Base-by-base conservation (phyloP, 83 land plant species). In the Isoetes engelmannii region DNA sequence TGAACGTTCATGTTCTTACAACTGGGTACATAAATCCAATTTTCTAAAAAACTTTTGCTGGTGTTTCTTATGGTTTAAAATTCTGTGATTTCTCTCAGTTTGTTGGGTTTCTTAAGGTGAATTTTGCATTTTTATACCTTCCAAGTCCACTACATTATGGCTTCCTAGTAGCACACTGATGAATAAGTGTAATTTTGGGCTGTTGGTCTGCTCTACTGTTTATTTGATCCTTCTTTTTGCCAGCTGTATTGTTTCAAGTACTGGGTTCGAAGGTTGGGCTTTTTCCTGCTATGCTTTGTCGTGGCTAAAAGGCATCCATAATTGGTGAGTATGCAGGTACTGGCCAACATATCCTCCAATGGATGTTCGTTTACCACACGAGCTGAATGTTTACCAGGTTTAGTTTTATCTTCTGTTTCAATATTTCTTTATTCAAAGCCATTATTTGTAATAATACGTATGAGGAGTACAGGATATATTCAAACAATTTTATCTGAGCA, bases 291-390 rank as follows among this genome's bases (percentile, higher is more conserved):
- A 47, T 67, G 13, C 42, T 12, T 17, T 17, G 15, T 10, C 7
- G 48, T 64, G 10, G 17, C 67, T 64, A n/a, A 12, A 28, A 28
- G 37, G 37, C 37, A 28, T 54, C 6, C 6, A 42, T 47, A 9
- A 60, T 60, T n/a, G 5, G n/a, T 20, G 42, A 47, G 37, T 15
- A 6, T 78, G 75, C 74, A 96, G 99, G 70, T 92, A 96, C 70
- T 96, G 99, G 99, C 99, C 99, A 47, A 96, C 99, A 47, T 96
- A 96, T 70, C 97, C 99, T 7, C 99, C 99, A n/a, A 96, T 96
- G 97, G 97, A 96, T 76, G 85, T 96, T 45, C 79, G 92, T 18
- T 87, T 96, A 44, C 99, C 99, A 50, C 95, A 84, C 79, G 99
- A 96, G 74, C 72, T 89, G 63, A 96, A 89, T 87, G 92, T 87